Evolutionary conservation across 1,284 basidiomycete species (phyloP).

Genomic region (Neonothopanus nambi): DNA sequence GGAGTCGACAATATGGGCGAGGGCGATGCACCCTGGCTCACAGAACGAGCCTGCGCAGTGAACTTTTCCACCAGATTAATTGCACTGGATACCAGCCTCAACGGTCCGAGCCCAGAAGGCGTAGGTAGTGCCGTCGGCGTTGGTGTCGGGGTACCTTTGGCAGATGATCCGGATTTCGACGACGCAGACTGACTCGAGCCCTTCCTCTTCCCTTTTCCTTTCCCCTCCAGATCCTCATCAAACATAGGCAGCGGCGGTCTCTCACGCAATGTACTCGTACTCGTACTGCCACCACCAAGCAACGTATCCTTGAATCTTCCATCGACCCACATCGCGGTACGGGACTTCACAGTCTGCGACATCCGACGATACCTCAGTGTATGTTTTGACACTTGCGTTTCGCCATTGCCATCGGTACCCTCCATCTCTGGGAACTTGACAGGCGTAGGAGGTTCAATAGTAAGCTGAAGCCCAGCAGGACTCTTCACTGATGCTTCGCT

Average conservation of each 20-base stretch:
- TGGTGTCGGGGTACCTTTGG: background rate
- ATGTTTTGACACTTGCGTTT: too few relatives aligned
- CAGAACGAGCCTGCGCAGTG: background rate
- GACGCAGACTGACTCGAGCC: too few relatives aligned
- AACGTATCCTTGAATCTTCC: slow-evolving; percentile 42
- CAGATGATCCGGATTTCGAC: too few relatives aligned
- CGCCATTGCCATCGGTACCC: background rate
- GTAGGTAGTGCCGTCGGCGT: too few relatives aligned
- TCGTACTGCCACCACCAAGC: slow-evolving; percentile 14
- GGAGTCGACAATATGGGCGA: background rate
- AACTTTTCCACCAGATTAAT: slow-evolving; percentile 21
- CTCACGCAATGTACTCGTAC: background rate
- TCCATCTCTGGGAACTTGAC: slow-evolving; percentile 1
- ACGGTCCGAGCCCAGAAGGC: background rate
- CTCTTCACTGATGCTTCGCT: slow-evolving; percentile 10
- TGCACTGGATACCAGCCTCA: slow-evolving; percentile 19
- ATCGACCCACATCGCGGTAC: slow-evolving; percentile 56
- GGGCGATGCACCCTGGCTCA: background rate
- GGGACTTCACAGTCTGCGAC: slow-evolving; percentile 52
- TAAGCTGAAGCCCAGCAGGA: slow-evolving; percentile 27
- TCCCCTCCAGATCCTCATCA: too few relatives aligned
- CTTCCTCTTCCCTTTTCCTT: too few relatives aligned
- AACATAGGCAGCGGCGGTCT: too few relatives aligned
- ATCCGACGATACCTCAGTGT: slow-evolving; percentile 35
- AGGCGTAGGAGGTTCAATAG: slow-evolving; percentile 41